Evolutionary conservation across 108 stramenopile genomes (phyloP), one percentile per base, ranked within the genome.

Genomic region (Tribonema minus): DNA sequence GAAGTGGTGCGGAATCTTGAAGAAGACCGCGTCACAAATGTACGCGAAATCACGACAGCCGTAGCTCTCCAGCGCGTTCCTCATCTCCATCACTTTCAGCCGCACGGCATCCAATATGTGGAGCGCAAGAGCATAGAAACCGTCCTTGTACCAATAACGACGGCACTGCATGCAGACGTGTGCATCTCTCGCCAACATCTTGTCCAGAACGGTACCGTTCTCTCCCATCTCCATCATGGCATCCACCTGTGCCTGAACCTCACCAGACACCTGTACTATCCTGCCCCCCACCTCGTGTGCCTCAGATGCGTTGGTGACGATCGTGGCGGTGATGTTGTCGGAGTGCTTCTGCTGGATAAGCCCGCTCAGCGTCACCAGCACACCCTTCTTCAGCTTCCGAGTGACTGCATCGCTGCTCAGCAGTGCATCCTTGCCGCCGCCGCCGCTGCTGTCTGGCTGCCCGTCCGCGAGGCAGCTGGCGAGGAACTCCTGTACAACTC

Each of bases 11-110:
- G 46, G 46, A 9, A 9, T 20, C n/a, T 29, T 58, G 69, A 35
- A 54, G 69, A 70, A 70, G 7, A 70, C 41, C 25, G 69, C 69
- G 40, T 58, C 46, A 58, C 69, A 58, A n/a, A 46, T 27, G 69
- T 58, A 70, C 30, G 40, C 46, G 30, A 70, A 70, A 38, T 71
- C 40, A 38, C 32, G 3, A 36, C 32, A 30, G 32, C 39, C 66
- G 66, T 9, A 67, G 2, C 32, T 15, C 35, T 68, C 68, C 30
- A 68, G 68, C 20, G 68, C 68, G 46, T 68, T 68, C 41, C 68
- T 40, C 2, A 38, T 38, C 5, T 68, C 68, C 0, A 40, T 15
- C 68, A 40, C 40, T 26, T 38, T 30, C 32, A 67, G 35, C 27
- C 66, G 34, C 26, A 35, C 35, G 26, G 26, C 37, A 29, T 68